Evolutionary conservation across 768 basidiomycete species (phyloP), one percentile per base, ranked within the genome.

Genomic region (Lentinula boryana): DNA sequence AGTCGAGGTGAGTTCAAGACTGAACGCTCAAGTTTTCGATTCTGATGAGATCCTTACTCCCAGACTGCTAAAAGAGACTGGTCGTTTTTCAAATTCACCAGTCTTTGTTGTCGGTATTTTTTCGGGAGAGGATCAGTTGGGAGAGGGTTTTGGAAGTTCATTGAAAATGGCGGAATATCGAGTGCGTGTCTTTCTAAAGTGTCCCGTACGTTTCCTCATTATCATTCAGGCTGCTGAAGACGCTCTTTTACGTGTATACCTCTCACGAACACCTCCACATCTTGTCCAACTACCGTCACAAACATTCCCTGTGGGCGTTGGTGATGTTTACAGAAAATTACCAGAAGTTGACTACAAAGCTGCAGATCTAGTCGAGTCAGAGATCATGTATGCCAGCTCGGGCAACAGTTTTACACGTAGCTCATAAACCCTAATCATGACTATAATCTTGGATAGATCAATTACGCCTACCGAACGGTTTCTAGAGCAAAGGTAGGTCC

Each of bases 81-180:
- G 97, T 69, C 88, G 95, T 50, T 86, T 86, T 65, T 90, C 93
- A 1, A 91, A 91, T 66, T 88, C 93, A 3, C 95, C 97, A 1
- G 82, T 95, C 41, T 99, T 90, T 72, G 89, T 97, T n/a, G 89
- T 96, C n/a, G 97, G 94, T 16, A 89, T 97, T 62, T 98, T 84
- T 71, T 91, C 86, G 23, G 93, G 86, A 43, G 78, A 74, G 61
- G 91, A 84, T 70, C 84, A 97, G 73, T 83, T 99, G 2, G 93
- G 95, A 5, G 95, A 99, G 74, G 95, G 95, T 13, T 93, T 95
- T 68, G 97, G 97, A 56, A 88, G 85, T 65, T 95, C 92, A 2
- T 75, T 98, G 58, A 87, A 84, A 71, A 98, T 98, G 96, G 94
- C 94, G 15, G 94, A 98, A 74, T 95, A 84, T 75, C 80, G 96